Conservation (phyloP, 225 moss, liverwort and hornwort genomes). For the Pseudisothecium myosuroides region DNA sequence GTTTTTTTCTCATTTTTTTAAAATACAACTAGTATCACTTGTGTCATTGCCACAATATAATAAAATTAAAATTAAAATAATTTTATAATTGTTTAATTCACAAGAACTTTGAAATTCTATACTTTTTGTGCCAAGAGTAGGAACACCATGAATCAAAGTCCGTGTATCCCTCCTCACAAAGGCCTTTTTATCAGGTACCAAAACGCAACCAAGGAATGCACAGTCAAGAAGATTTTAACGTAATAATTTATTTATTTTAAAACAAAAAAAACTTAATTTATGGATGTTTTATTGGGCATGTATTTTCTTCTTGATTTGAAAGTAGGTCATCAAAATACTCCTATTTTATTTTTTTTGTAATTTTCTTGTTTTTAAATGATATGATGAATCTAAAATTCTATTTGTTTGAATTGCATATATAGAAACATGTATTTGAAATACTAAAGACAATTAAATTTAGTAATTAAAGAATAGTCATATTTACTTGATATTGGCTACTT, state of each 20-base stretch:
- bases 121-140: accelerated
- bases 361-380: too few relatives aligned
- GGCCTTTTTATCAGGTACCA: background rate
- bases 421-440: background rate
- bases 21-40: too few relatives aligned
- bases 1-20: too few relatives aligned
- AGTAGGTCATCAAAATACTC: background rate
- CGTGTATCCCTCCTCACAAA: accelerated
- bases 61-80: background rate
- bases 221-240: too few relatives aligned
- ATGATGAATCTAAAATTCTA: background rate
- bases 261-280: too few relatives aligned
- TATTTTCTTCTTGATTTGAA: background rate
- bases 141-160: accelerated
- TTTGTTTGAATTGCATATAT: background rate
- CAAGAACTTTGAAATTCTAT: background rate
- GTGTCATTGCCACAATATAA: too few relatives aligned
- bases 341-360: background rate
- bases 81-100: too few relatives aligned
- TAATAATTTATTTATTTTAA: too few relatives aligned
- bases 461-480: background rate
- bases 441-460: background rate
- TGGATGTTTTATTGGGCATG: background rate
- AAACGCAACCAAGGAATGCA: accelerated
- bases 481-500: background rate